phyloP scores from a whole-genome alignment of 2,329 filamentous ascomycete species.

The Arthroderma uncinatum region DNA sequence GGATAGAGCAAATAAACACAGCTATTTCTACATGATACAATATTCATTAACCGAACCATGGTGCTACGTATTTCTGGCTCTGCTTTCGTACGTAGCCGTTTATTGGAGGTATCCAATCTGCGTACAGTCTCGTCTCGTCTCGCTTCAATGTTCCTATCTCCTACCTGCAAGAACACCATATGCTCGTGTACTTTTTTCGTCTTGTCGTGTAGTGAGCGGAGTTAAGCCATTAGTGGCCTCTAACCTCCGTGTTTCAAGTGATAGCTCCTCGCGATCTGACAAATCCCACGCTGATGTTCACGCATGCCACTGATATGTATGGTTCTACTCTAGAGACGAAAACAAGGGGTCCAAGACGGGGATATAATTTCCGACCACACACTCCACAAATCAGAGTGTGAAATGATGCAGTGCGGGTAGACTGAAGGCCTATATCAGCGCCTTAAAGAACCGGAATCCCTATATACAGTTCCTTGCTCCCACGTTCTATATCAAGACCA shows the following conservation, averaged over 20 bases:
- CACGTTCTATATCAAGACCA: background rate
- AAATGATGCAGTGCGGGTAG: background rate
- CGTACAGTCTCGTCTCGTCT: too few species aligned
- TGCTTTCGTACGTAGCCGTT: too few species aligned
- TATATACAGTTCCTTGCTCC: background rate
- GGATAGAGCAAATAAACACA: background rate
- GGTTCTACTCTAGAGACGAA: background rate
- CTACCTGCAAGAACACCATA: background rate
- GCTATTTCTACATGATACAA: background rate
- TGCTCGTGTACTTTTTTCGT: background rate
- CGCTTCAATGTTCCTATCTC: background rate
- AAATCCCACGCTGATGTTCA: background rate
- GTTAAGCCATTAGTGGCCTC: background rate
- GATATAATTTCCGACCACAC: constrained; percentile 1
- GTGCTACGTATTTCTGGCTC: too few species aligned
- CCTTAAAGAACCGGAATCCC: background rate
- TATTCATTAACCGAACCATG: background rate
- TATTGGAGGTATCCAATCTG: too few species aligned
- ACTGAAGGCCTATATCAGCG: background rate
- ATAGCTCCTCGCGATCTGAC: background rate
- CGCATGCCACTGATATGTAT: background rate
- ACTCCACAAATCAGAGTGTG: background rate
- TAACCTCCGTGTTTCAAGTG: background rate
- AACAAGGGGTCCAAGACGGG: background rate
- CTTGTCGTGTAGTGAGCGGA: background rate